phyloP scores from a whole-genome alignment of 176 grass and related monocot genomes.

The barley (Hordeum vulgare) region MorexV3_pseudomolecules_assembly NC_058524.1:454344432-454344931 shows the following conservation, averaged over 20 bases:
- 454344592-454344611: background rate
- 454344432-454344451: slow-evolving; percentile 26
- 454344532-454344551: slow-evolving; percentile 20
- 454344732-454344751: slow-evolving; percentile 23
- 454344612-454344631: background rate
- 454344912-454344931: slow-evolving; percentile 18
- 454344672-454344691: background rate
- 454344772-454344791: slow-evolving; percentile 53
- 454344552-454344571: background rate
- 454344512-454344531: slow-evolving; percentile 21
- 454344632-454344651: background rate
- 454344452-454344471: slow-evolving; percentile 35
- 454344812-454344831: slow-evolving; percentile 8
- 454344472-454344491: slow-evolving; percentile 18
- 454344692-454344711: background rate
- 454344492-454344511: slow-evolving; percentile 32
- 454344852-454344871: slow-evolving; percentile 38
- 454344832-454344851: slow-evolving; percentile 32
- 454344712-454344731: slow-evolving; percentile 52
- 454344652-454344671: background rate
- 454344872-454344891: slow-evolving; percentile 36
- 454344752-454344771: slow-evolving; percentile 47
- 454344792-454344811: slow-evolving; percentile 30
- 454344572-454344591: background rate
- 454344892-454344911: slow-evolving; percentile 40